Conservation (phyloP, 176 grass and related monocot genomes). For the Aegilops bicornis region DNA sequence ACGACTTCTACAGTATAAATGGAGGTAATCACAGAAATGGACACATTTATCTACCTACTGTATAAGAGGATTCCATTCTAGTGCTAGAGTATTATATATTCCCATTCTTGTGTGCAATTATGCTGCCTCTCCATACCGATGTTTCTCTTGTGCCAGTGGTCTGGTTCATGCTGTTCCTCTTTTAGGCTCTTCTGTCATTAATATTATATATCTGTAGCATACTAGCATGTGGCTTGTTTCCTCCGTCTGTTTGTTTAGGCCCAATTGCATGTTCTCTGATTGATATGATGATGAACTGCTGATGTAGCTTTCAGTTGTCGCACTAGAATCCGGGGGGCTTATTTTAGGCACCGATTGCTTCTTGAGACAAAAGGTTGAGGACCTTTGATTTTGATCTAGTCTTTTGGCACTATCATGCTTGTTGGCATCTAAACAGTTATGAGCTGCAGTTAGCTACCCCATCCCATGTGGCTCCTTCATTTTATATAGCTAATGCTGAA, state of each 20-base stretch:
- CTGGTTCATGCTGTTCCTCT: slow-evolving; percentile 11
- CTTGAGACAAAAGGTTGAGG: slow-evolving; percentile 34
- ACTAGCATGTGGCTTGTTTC: slow-evolving; percentile 23
- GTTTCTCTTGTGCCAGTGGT: slow-evolving; percentile 12
- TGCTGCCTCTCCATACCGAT: not conserved
- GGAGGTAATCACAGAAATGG: slow-evolving; percentile 59
- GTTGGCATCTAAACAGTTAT: slow-evolving; percentile 13
- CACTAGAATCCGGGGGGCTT: slow-evolving; percentile 27
- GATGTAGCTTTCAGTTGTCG: slow-evolving; percentile 23
- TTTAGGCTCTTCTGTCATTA: slow-evolving; percentile 8
- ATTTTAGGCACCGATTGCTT: slow-evolving; percentile 30
- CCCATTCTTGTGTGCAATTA: not conserved
- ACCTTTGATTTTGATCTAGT: slow-evolving; percentile 29
- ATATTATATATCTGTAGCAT: slow-evolving; percentile 29
- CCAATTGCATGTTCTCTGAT: slow-evolving; percentile 42
- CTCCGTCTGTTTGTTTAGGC: slow-evolving; percentile 14
- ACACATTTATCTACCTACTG: not conserved
- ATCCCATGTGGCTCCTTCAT: slow-evolving; percentile 23
- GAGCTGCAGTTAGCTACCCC: slow-evolving; percentile 6
- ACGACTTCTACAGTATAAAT: slow-evolving; percentile 96
- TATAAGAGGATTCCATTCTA: slow-evolving; percentile 5
- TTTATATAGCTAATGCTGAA: slow-evolving; percentile 9
- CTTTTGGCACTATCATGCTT: slow-evolving; percentile 33
- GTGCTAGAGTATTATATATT: not conserved
- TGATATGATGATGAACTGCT: not conserved